A percentile compares a stretch with the other conserved stretches of the same genome.
phyloP scores from a whole-genome alignment of 2,329 filamentous ascomycete species.

The Neofusicoccum sp. region DNA sequence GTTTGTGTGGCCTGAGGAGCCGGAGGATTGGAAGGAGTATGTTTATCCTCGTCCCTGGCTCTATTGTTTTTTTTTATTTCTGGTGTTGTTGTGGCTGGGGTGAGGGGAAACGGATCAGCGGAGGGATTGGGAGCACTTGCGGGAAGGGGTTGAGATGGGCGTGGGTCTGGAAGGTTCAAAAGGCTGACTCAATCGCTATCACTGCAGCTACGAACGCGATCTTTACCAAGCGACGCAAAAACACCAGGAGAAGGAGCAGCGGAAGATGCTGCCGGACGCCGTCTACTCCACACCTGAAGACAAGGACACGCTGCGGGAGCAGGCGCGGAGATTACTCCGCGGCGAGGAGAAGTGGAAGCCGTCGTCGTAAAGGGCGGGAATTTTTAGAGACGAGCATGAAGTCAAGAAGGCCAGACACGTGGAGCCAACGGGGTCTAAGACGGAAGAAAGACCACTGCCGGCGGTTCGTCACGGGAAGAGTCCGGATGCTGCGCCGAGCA shows the following conservation, averaged over 20 bases:
- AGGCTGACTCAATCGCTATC: neutral
- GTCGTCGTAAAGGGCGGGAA: constrained; percentile 1
- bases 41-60: constrained; percentile 28
- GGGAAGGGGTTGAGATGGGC: too few species aligned
- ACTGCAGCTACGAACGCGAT: constrained; percentile 60
- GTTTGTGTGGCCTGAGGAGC: constrained; percentile 80
- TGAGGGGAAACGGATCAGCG: constrained; percentile 16
- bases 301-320: constrained; percentile 28
- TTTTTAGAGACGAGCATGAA: neutral
- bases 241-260: constrained; percentile 33
- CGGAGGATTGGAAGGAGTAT: constrained; percentile 59
- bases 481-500: neutral
- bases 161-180: neutral
- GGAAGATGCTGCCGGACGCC: constrained; percentile 31
- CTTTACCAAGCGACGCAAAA: constrained; percentile 55
- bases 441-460: too few species aligned
- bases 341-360: constrained; percentile 39
- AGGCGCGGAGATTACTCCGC: constrained; percentile 19
- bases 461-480: too few species aligned
- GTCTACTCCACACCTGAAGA: constrained; percentile 16
- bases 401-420: too few species aligned
- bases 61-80: neutral
- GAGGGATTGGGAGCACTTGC: too few species aligned
- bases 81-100: neutral
- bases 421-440: neutral